Evolutionary conservation across 805 yeast species (phyloP), one percentile per base, ranked within the genome.

Genomic region (Metahyphopichia silvanorum): DNA sequence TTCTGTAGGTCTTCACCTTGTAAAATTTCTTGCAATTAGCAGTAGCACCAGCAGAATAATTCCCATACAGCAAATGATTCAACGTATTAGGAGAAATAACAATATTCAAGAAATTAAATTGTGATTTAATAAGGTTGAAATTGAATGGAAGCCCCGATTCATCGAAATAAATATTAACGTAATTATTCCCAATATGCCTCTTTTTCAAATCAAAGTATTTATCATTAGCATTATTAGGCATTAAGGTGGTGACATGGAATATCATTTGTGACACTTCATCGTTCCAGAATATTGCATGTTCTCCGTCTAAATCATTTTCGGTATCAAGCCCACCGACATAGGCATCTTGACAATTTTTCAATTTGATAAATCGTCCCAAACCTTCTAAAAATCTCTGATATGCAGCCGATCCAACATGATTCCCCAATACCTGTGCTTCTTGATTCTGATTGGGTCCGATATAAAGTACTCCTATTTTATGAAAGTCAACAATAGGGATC

Each of bases 181-280:
- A 80, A 51, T 86, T 75, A 59, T 87, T 87, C 6, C 96, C 96
- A 41, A 87, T 82, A 52, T 87, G 96, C 34, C 88, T 63, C 56
- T 87, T 87, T 57, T 86, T 87, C 53, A 70, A 51, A 11, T 79
- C 70, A 18, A 57, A 63, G 12, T 50, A 47, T 4, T 54, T 50
- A 42, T 80, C 82, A 11, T 52, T 47, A 3, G 47, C 55, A 23
- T 42, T 44, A 31, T 69, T 64, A 2, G 89, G 87, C 95, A 87
- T 87, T 71, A 87, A 56, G 0, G 95, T 85, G 2, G 88, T 79
- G 7, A 85, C 74, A 52, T 87, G 96, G 55, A 76, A 87, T 7
- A 86, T 72, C 25, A 86, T 58, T 47, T 86, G 95, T 1, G 78
- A 67, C 21, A 76, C 74, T 49, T 81, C 78, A 42, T 82, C 84